Evolutionary conservation across 139 green algal species (phyloP).

Genomic region (Closterium sp.): DNA sequence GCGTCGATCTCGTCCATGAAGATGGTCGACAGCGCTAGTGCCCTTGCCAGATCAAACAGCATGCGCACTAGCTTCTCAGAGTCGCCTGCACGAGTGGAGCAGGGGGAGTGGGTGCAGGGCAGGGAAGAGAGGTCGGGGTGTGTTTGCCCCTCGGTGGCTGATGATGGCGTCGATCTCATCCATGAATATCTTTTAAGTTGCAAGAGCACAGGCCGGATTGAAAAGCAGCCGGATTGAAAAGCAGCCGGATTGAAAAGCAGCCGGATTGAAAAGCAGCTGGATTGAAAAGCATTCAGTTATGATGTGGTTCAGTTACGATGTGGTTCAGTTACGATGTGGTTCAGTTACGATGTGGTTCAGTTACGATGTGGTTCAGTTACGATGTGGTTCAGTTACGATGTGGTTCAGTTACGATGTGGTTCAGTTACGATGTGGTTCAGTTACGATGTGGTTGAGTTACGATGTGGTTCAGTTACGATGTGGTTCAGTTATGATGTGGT

Average conservation of each 20-base stretch:
- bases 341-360: no score
- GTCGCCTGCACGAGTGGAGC: constrained; percentile 76
- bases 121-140: not conserved
- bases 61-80: constrained; percentile 91
- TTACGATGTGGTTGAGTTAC: no score
- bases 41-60: constrained; percentile 86
- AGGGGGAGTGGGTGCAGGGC: not conserved
- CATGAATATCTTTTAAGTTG: constrained; percentile 51
- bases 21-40: constrained; percentile 51
- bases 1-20: constrained; percentile 55
- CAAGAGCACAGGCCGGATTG: constrained; percentile 71
- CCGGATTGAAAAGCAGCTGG: not conserved
- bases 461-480: no score
- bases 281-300: not conserved
- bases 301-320: no score
- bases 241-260: constrained; percentile 91
- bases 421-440: no score
- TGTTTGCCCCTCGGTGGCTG: constrained; percentile 52
- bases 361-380: no score
- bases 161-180: constrained; percentile 61
- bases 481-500: no score
- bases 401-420: no score
- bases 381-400: no score
- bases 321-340: no score
- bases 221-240: constrained; percentile 88